These are phyloP conservation scores for Coriaria nepalensis DNA, from an alignment of 306 rosid genomes.

Conservation along the genomic window DNA sequence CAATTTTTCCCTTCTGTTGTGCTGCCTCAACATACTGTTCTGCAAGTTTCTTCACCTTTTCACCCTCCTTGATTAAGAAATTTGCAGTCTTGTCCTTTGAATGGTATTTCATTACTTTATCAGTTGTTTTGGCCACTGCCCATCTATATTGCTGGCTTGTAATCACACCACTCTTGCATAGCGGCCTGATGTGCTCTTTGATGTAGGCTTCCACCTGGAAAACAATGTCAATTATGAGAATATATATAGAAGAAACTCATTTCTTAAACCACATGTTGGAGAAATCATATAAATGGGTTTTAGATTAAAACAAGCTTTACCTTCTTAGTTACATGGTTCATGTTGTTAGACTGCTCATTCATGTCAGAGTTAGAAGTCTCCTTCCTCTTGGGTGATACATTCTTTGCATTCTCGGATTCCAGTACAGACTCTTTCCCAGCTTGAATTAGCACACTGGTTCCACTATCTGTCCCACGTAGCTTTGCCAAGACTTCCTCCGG, in stretches of 20 bases:
- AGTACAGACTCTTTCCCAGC: constrained; percentile 19
- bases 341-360: constrained; percentile 33
- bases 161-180: constrained; percentile 90
- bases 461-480: constrained; percentile 16
- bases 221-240: neutral
- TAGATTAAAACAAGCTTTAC: constrained; percentile 15
- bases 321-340: constrained; percentile 46
- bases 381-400: constrained; percentile 22
- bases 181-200: constrained; percentile 86
- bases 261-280: neutral
- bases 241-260: no score
- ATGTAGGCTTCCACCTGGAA: constrained; percentile 81
- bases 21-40: constrained; percentile 83
- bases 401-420: constrained; percentile 21
- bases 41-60: constrained; percentile 94
- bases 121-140: constrained; percentile 81
- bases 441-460: constrained; percentile 20
- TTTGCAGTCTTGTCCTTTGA: constrained; percentile 70
- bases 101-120: constrained; percentile 87
- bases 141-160: constrained; percentile 83
- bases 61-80: constrained; percentile 94
- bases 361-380: constrained; percentile 24
- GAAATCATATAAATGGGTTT: neutral
- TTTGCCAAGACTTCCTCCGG: constrained; percentile 28
- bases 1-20: constrained; percentile 44